Base-by-base conservation (phyloP, 805 yeast species). In the Metschnikowia kunwiensis region DNA sequence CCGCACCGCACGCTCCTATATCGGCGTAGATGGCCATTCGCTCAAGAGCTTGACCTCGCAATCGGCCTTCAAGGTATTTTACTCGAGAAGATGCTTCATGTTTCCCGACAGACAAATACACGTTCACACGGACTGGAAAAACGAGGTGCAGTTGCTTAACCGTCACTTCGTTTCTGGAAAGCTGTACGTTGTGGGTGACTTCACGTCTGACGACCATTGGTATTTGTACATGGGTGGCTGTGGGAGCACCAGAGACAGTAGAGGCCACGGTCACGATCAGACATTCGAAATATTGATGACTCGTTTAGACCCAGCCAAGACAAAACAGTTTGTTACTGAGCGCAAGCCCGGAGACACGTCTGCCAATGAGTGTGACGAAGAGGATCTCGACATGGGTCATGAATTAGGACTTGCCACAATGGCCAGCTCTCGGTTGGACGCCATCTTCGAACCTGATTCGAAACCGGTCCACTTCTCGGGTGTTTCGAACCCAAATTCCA, bases 211-310 rank as follows among this genome's bases (percentile, higher is more conserved):
- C 39, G 93, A 86, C 54, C 95, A 88, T 55, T 91, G 98, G 98
- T 84, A 86, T 57, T 64, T 91, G 47, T 91, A 84, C 57, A 72
- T 79, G 39, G 85, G 83, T 24, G 81, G 84, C 7, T 37, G 35
- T n/a, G 52, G 50, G 9, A 29, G 20, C 18, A 22, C 40, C 15
- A 10, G 13, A 9, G 29, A 28, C 7, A 18, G 16, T 17, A 22
- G 42, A 11, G 36, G 37, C 9, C 28, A 30, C 14, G 31, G 31
- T 7, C 38, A 31, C 23, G 91, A 82, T 60, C 86, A 84, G 57
- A 87, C 95, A 2, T 73, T 89, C 51, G 97, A 91, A 64, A 70
- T 91, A 27, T 70, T 91, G 55, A 91, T 91, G 98, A 87, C 96
- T 2, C 89, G 82, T 30, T 68, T 91, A 46, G 73, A 78, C 42